A percentile compares a stretch with the other conserved stretches of the same genome.
phyloP scores from a whole-genome alignment of 1,139 yeast species.

The Geotrichum cucujoidarum region DNA sequence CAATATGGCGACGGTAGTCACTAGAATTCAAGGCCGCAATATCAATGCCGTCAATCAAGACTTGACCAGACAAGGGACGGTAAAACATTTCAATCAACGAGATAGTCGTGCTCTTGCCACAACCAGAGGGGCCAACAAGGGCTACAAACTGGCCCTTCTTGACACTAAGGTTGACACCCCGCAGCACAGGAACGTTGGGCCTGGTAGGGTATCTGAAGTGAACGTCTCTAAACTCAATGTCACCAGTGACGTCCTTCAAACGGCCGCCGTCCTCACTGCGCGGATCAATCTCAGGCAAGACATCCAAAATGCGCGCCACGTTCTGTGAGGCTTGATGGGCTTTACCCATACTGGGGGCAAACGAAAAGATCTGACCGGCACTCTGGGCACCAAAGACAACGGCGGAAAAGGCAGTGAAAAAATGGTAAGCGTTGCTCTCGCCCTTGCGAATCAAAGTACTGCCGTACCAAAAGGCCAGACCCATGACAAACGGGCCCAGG shows the following conservation, averaged over 20 bases:
- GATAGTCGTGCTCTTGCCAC: slow-evolving; percentile 92
- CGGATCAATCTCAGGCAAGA: slow-evolving; percentile 53
- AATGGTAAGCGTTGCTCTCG: slow-evolving; percentile 27
- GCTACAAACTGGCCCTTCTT: slow-evolving; percentile 84
- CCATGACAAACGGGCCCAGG: slow-evolving; percentile 38
- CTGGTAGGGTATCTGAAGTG: slow-evolving; percentile 82
- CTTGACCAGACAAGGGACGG: slow-evolving; percentile 62
- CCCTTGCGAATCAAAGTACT: slow-evolving; percentile 33
- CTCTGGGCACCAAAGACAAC: slow-evolving; percentile 82
- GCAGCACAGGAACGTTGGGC: slow-evolving; percentile 62
- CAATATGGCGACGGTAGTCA: slow-evolving; percentile 65
- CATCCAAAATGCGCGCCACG: slow-evolving; percentile 67
- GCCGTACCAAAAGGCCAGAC: slow-evolving; percentile 41
- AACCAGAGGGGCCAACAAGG: slow-evolving; percentile 91
- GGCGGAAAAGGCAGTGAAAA: slow-evolving; percentile 37
- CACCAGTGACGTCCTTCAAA: slow-evolving; percentile 43
- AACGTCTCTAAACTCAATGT: slow-evolving; percentile 61
- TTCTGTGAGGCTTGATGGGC: slow-evolving; percentile 63
- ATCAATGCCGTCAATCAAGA: slow-evolving; percentile 65
- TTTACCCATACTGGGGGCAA: slow-evolving; percentile 66
- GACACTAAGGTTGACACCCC: slow-evolving; percentile 59
- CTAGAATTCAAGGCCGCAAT: slow-evolving; percentile 67
- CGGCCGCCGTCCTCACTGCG: slow-evolving; percentile 49
- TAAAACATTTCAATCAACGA: slow-evolving; percentile 75
- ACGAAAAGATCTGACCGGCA: slow-evolving; percentile 82